Evolutionary conservation across 352 stramenopile genomes (phyloP).

Genomic region (Blastocystis sp.): DNA sequence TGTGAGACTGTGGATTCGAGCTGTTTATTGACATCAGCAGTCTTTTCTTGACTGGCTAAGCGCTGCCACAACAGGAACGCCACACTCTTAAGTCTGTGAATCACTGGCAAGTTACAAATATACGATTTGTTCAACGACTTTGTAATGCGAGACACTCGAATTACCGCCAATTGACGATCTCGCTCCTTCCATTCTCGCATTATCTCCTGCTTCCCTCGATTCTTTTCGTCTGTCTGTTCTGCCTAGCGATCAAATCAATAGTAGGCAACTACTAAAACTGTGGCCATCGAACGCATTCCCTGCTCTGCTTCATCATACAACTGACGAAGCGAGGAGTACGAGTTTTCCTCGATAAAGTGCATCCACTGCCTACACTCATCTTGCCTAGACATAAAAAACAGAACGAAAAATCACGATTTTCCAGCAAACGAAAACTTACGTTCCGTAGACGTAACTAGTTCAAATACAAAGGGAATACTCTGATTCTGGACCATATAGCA

Average conservation of each 20-base stretch:
- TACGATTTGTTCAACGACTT: constrained; percentile 28
- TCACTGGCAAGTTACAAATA: background rate
- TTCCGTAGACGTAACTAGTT: background rate
- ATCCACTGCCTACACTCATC: background rate
- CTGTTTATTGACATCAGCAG: background rate
- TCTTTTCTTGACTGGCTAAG: background rate
- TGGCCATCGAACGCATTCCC: constrained; percentile 16
- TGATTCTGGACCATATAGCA: background rate
- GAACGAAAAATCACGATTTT: background rate
- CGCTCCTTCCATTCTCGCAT: background rate
- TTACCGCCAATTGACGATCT: constrained; percentile 9
- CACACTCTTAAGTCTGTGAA: background rate
- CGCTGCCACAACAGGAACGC: constrained; percentile 29
- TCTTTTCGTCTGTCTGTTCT: background rate
- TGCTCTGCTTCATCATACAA: background rate
- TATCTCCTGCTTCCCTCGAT: background rate
- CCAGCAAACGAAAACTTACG: background rate
- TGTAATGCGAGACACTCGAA: background rate
- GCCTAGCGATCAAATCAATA: background rate
- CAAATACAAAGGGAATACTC: background rate
- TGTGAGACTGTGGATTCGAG: background rate
- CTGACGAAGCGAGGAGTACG: background rate
- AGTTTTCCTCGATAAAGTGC: constrained; percentile 3
- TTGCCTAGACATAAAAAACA: background rate
- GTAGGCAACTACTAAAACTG: background rate